Conservation (phyloP, 306 rosid genomes). For the Prunus dulcis region DNA sequence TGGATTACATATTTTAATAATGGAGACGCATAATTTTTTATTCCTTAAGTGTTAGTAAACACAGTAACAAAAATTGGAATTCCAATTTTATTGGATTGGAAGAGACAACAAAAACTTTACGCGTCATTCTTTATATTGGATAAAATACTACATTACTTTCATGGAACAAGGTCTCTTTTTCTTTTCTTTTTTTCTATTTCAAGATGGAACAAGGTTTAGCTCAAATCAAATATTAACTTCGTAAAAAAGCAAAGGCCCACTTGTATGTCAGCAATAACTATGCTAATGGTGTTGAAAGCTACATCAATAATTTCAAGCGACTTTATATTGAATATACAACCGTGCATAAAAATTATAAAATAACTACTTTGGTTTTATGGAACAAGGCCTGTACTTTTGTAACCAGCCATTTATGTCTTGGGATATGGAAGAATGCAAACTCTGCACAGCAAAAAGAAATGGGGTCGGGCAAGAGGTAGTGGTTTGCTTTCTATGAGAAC, state of each 20-base stretch:
- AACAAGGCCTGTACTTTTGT: neutral
- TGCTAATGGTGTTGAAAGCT: neutral
- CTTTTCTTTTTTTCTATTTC: neutral
- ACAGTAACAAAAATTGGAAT: too few relatives aligned
- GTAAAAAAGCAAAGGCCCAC: neutral
- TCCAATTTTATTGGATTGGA: too few relatives aligned
- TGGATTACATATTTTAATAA: too few relatives aligned
- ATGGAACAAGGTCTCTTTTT: neutral
- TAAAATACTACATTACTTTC: neutral
- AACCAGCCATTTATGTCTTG: constrained; percentile 7
- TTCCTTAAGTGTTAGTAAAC: too few relatives aligned
- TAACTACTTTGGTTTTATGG: constrained; percentile 1
- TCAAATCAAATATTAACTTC: neutral
- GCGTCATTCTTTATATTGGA: neutral
- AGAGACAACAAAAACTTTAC: too few relatives aligned
- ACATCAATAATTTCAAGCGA: neutral
- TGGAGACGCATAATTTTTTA: too few relatives aligned
- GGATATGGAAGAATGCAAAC: neutral
- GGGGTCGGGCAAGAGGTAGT: neutral
- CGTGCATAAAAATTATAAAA: constrained; percentile 2
- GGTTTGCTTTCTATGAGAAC: neutral
- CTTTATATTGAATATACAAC: neutral
- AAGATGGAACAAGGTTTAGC: neutral
- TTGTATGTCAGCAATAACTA: neutral
- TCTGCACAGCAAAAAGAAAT: constrained; percentile 10